Evolutionary conservation across 768 basidiomycete genomes (phyloP), one percentile per base, ranked within the genome.

Genomic region (Pleurotus cornucopiae): DNA sequence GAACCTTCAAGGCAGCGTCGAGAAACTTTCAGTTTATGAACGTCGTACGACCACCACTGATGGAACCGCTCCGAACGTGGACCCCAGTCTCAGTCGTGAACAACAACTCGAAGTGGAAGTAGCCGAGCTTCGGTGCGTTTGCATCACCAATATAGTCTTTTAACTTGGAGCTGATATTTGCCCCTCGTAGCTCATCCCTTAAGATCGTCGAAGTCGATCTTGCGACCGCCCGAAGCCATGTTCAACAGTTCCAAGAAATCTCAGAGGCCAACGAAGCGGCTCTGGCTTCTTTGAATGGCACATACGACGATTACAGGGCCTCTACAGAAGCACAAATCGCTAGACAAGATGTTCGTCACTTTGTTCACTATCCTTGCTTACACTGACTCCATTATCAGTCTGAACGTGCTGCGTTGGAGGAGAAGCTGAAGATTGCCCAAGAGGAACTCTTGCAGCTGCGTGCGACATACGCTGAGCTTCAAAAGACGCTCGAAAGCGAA

Each of bases 11-110:
- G 89, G 89, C 26, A 85, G 85, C 55, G 82, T 85, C 46, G 92
- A 94, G 75, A 94, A 94, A 69, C 79, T 94, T 23, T 77, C 91
- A 1, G 89, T 94, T 2, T 95, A 92, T 62, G 92, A 94, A 64
- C 83, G 90, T 38, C 77, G 89, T 48, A 64, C 79, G 6, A 67
- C 77, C 5, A 63, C 70, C 3, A 63, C 65, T 4, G 58, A 61
- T 45, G 71, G 73, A 18, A 54, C 69, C 9, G 61, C 71, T 54
- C 67, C 73, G 44, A 63, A 60, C 13, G 64, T 66, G 21, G 76
- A 81, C 59, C 72, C 77, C 53, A 77, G 79, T 59, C 57, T 84
- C 59, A 78, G 77, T 59, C 79, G 77, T 7, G 93, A 94, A 65
- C 87, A 91, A 62, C 89, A 91, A 63, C 78, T 94, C 6, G 86